Base-by-base conservation (phyloP, 2,329 filamentous ascomycete genomes). In the Ampelomyces quisqualis region DNA sequence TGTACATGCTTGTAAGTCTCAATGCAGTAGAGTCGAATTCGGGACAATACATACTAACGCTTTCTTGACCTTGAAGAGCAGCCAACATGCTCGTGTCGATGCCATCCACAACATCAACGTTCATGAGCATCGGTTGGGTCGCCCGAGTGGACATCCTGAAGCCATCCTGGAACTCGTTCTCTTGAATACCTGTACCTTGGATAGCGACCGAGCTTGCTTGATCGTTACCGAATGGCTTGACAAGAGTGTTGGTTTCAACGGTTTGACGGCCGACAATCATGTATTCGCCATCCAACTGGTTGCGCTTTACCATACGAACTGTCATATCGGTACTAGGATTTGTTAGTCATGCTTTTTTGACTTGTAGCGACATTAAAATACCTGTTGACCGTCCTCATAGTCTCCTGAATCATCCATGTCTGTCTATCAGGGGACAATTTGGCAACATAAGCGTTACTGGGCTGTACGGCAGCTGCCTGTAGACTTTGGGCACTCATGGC, bases 201-300 rank as follows among this genome's bases (percentile, higher is more conserved):
- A 68, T 62, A 22, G 55, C 57, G 18, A 68, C 60, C 14, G 53
- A 51, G 7, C 53, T 55, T 3, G 49, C 44, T 17, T 43, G 50
- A 31, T 57, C 55, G 33, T 47, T 58, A 7, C 62, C 60, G 33
- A 68, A 68, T 9, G 56, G 51, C 11, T 58, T 58, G n/a, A 68
- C 57, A 17, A 60, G 36, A 21, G 58, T 56, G 35, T 64, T 64
- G 21, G 64, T 66, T 37, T 64, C 65, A 8, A 55, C 40, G n/a
- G 64, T 68, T 47, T 66, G 61, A 28, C 65, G 64, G 34, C 64
- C 65, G n/a, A 68, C 54, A 14, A 63, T 56, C 57, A 66, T 65
- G 45, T 68, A 68, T 33, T 68, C 65, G 10, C 65, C 65, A 26
- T 68, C 65, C 21, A 68, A 57, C 37, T 58, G 56, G 30, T 58